A percentile compares a stretch with the other conserved stretches of the same genome.
Evolutionary conservation across 768 basidiomycete genomes (phyloP).

Genomic region (Termitomyces sp.): DNA sequence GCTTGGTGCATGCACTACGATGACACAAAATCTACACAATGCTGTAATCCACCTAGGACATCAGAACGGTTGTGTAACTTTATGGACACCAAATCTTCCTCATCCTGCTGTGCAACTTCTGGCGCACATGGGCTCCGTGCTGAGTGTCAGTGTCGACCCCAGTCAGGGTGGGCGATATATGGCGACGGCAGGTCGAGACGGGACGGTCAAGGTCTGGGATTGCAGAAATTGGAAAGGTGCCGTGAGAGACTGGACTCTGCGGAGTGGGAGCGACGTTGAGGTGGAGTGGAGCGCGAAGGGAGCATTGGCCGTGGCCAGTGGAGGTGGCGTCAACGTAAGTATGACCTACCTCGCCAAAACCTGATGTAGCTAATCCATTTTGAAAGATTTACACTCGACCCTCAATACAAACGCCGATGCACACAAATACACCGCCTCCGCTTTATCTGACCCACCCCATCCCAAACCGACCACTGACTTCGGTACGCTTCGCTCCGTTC

Average conservation of each 20-base stretch:
- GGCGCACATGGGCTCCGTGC: slow-evolving; percentile 86
- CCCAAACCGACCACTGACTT: slow-evolving; percentile 72
- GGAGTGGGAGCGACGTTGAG: slow-evolving; percentile 61
- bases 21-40: slow-evolving; percentile 91
- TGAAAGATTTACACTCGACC: slow-evolving; percentile 72
- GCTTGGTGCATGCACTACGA: slow-evolving; percentile 77
- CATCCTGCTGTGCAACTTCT: slow-evolving; percentile 90
- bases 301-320: slow-evolving; percentile 73
- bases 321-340: slow-evolving; percentile 80
- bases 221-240: slow-evolving; percentile 92
- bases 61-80: slow-evolving; percentile 90
- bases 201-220: slow-evolving; percentile 94
- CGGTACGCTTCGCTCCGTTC: slow-evolving; percentile 84
- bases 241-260: slow-evolving; percentile 70
- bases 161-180: slow-evolving; percentile 86
- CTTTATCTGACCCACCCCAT: slow-evolving; percentile 89
- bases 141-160: slow-evolving; percentile 78
- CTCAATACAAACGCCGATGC: slow-evolving; percentile 55
- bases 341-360: background rate
- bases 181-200: slow-evolving; percentile 86
- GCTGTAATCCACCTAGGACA: slow-evolving; percentile 95
- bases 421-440: slow-evolving; percentile 56
- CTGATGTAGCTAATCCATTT: slow-evolving; percentile 2
- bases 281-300: slow-evolving; percentile 88
- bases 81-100: slow-evolving; percentile 95